Percentiles rank a stretch among this genome's conserved stretches.
Evolutionary conservation across 2,329 filamentous ascomycete genomes (phyloP).

Genomic region (Huntiella omanensis): DNA sequence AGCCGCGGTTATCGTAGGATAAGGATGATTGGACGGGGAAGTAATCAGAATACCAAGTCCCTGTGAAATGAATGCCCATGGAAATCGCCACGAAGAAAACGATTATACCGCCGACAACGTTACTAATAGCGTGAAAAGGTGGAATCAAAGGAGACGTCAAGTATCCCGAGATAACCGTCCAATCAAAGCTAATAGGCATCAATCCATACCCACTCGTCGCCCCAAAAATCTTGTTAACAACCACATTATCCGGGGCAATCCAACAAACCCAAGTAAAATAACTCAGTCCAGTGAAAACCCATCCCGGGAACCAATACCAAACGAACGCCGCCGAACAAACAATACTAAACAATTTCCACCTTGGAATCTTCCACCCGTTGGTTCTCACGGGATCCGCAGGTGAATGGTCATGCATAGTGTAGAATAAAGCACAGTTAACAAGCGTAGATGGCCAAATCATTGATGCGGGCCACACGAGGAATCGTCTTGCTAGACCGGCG

Average conservation of each 20-base stretch:
- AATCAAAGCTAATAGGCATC: conserved; percentile 48
- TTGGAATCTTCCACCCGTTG: conserved; percentile 39
- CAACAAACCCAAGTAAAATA: conserved; percentile 43
- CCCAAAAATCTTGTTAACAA: conserved; percentile 48
- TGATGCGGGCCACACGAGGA: conserved; percentile 39
- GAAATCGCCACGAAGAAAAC: conserved; percentile 28
- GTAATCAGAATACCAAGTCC: conserved; percentile 30
- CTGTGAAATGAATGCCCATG: conserved; percentile 28
- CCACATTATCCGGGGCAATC: conserved; percentile 40
- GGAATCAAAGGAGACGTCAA: conserved; percentile 37
- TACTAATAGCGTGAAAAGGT: conserved; percentile 40
- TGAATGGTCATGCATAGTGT: conserved; percentile 43
- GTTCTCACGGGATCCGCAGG: conserved; percentile 29
- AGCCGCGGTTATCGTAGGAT: conserved; percentile 37
- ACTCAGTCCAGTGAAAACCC: conserved; percentile 42
- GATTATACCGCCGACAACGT: conserved; percentile 35
- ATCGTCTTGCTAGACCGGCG: conserved; percentile 38
- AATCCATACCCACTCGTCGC: conserved; percentile 41
- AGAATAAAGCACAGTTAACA: conserved; percentile 43
- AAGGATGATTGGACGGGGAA: conserved; percentile 35
- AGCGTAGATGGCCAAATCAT: conserved; percentile 47
- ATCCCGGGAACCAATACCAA: conserved; percentile 45
- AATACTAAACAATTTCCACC: conserved; percentile 38
- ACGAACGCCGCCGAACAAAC: conserved; percentile 30
- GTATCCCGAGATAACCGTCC: conserved; percentile 40